Evolutionary conservation across 495 filamentous ascomycete species (phyloP).

Genomic region (Lasiosphaeria hispida): DNA sequence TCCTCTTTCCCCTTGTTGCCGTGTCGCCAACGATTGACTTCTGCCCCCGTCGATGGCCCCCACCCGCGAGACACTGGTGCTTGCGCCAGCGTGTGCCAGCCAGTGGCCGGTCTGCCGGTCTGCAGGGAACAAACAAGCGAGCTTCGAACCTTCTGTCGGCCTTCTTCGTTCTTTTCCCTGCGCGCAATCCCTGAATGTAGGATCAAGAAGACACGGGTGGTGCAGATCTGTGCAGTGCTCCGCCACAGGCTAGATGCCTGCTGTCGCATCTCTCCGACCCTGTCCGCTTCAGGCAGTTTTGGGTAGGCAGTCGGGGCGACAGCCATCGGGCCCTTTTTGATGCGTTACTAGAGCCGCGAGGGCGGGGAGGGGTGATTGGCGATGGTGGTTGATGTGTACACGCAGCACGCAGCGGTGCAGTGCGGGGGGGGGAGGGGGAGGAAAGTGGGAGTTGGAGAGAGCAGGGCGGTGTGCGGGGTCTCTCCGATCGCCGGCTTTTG

Average conservation of each 20-base stretch:
- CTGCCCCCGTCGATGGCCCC: slow-evolving; percentile 2
- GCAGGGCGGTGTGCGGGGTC: slow-evolving; percentile 1
- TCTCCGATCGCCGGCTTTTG: too few relatives aligned
- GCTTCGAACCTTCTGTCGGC: slow-evolving; percentile 2
- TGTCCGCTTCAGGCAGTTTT: slow-evolving; percentile 9
- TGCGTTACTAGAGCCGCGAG: neutral
- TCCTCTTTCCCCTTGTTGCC: neutral
- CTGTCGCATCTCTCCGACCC: slow-evolving; percentile 14
- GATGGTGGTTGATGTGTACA: neutral
- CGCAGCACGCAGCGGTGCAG: neutral
- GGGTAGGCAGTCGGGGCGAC: neutral
- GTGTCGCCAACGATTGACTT: neutral
- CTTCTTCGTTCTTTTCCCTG: neutral
- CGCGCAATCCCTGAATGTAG: neutral
- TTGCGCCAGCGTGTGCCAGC: neutral
- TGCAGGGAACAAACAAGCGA: slow-evolving; percentile 6
- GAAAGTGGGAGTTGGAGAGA: neutral
- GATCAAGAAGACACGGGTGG: slow-evolving; percentile 2
- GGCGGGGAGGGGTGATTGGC: neutral
- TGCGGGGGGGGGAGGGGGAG: neutral
- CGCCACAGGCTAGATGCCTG: slow-evolving; percentile 11
- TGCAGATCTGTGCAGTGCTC: slow-evolving; percentile 14
- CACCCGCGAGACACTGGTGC: slow-evolving; percentile 5
- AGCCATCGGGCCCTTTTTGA: neutral
- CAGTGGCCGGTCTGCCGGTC: neutral